phyloP scores from a whole-genome alignment of 108 stramenopile genomes.

The Conticribra guillardii region DNA sequence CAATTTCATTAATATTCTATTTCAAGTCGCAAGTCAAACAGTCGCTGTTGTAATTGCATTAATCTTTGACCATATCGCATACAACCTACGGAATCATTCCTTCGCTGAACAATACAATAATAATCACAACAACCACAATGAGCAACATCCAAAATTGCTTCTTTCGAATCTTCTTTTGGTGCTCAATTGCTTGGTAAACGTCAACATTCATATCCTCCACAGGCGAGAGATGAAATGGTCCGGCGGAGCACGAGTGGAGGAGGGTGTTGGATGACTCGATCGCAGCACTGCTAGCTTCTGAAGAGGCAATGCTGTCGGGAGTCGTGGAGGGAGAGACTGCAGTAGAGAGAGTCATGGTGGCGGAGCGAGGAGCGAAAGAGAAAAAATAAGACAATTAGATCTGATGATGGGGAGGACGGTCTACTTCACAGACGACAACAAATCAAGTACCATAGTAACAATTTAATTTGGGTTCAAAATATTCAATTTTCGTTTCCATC shows the following conservation, averaged over 20 bases:
- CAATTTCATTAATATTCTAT: too few species aligned
- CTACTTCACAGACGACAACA: too few species aligned
- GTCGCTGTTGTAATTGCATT: too few species aligned
- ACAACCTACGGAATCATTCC: constrained; percentile 53
- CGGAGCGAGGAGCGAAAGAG: too few species aligned
- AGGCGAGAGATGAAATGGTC: constrained; percentile 66
- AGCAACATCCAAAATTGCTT: constrained; percentile 88
- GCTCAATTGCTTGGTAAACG: constrained; percentile 88
- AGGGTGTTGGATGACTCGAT: constrained; percentile 50
- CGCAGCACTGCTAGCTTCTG: neutral
- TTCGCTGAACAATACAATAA: constrained; percentile 51
- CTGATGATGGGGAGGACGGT: too few species aligned
- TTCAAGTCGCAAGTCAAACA: too few species aligned
- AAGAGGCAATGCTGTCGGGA: neutral
- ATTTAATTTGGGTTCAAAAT: too few species aligned
- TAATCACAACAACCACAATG: constrained; percentile 59
- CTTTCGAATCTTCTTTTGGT: constrained; percentile 91
- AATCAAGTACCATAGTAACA: too few species aligned
- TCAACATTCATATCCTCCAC: constrained; percentile 95
- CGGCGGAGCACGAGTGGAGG: constrained; percentile 52
- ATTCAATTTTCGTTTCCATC: too few species aligned
- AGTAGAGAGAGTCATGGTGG: too few species aligned
- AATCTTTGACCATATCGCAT: too few species aligned
- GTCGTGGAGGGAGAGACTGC: neutral
- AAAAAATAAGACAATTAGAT: too few species aligned